These are phyloP conservation scores for Cavenderia fasciculata DNA, from an alignment of 78 protist species.

Conservation along the genomic window DNA sequence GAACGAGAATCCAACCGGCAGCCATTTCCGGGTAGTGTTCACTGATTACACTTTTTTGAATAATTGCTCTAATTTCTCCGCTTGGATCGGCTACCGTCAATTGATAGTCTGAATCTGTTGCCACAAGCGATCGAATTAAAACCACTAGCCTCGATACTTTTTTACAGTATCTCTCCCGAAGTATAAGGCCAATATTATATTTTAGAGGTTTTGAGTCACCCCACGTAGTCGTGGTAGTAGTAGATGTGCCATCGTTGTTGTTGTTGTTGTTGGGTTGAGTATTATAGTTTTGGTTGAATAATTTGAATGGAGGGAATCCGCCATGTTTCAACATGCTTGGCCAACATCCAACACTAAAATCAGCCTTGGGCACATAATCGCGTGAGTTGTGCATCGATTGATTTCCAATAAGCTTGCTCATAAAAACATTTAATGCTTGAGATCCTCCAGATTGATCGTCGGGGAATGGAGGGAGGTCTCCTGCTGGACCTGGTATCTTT, in stretches of 20 bases:
- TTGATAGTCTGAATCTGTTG: slow-evolving; percentile 23
- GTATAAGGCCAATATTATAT: slow-evolving; percentile 36
- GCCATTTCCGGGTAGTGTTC: slow-evolving; percentile 40
- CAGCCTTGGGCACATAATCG: not conserved
- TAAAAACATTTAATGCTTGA: not conserved
- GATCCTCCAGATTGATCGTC: not conserved
- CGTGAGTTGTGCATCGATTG: not conserved
- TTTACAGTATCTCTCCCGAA: slow-evolving; percentile 39
- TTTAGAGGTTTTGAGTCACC: slow-evolving; percentile 10
- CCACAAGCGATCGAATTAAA: slow-evolving; percentile 6
- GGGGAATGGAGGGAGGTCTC: slow-evolving; percentile 36
- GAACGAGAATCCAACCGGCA: slow-evolving; percentile 42
- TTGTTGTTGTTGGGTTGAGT: not conserved
- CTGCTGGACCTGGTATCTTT: slow-evolving; percentile 68
- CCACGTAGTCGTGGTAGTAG: not conserved
- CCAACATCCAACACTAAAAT: slow-evolving; percentile 59
- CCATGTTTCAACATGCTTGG: slow-evolving; percentile 40
- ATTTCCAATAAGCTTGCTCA: not conserved
- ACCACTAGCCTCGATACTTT: slow-evolving; percentile 41
- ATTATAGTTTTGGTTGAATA: not conserved
- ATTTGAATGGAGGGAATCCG: slow-evolving; percentile 44
- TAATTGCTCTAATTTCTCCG: slow-evolving; percentile 42
- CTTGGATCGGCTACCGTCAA: slow-evolving; percentile 28
- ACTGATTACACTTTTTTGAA: slow-evolving; percentile 27
- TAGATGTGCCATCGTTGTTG: not conserved